Evolutionary conservation across 306 rosid species (phyloP).

Genomic region (Morella rubra): DNA sequence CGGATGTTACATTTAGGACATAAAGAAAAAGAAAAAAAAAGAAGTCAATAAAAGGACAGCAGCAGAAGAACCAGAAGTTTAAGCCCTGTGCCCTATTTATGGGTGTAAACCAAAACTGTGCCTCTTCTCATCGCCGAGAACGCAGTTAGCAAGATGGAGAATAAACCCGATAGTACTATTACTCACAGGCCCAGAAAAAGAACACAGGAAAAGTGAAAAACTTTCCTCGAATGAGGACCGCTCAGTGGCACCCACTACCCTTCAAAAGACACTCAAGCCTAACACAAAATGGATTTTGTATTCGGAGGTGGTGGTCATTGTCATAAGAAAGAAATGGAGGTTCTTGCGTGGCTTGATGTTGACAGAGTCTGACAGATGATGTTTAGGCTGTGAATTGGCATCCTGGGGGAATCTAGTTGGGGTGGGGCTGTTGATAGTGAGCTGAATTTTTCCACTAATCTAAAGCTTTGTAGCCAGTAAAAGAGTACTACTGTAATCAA

Average conservation of each 20-base stretch:
- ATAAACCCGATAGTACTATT: no score
- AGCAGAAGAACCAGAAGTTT: no score
- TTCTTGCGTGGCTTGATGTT: constrained; percentile 18
- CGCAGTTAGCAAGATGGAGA: no score
- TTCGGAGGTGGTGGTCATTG: background rate
- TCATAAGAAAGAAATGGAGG: background rate
- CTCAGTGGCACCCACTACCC: constrained; percentile 26
- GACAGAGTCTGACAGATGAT: background rate
- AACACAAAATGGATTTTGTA: background rate
- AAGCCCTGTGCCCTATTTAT: no score
- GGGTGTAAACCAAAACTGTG: no score
- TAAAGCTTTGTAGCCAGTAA: background rate
- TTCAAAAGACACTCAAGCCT: background rate
- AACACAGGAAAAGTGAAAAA: no score
- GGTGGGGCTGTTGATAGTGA: background rate
- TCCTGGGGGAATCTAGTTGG: background rate
- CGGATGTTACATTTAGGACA: no score
- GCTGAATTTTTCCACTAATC: background rate
- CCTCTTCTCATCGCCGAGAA: no score
- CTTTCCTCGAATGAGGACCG: constrained; percentile 27
- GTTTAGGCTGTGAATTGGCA: background rate
- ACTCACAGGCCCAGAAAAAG: no score
- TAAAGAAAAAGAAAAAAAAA: no score
- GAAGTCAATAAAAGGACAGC: no score
- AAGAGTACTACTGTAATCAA: background rate